Evolutionary conservation across 176 grass and related monocot genomes (phyloP), one percentile per base, ranked within the genome.

Genomic region (Avena atlantica): DNA sequence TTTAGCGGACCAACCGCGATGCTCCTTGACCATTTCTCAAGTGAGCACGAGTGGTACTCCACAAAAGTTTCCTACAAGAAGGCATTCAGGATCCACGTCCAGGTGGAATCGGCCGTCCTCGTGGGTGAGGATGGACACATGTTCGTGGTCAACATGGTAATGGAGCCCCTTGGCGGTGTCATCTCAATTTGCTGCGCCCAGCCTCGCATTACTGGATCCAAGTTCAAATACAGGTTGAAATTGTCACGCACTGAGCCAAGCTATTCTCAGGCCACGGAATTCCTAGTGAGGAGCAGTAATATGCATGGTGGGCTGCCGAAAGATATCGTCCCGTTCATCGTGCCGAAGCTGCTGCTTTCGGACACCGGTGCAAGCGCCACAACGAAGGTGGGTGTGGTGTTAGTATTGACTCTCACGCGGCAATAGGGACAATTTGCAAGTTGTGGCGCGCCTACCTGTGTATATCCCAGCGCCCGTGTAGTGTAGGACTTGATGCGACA

Each of bases 311-410:
- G 65, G 65, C 15, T 36, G 29, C 65, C 65, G 2, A 68, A 68
- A 68, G 65, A 68, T 9, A 36, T 29, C 14, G 13, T 78, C 50
- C 49, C 24, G 1, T 57, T 78, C 6, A 13, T 86, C 1, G 49
- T 86, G 74, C 74, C 61, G 15, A 65, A 65, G 44, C 2, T 76
- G 57, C 31, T 85, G 44, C 83, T 76, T 31, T 11, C 40, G 74
- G 57, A 6, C 14, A 50, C 10, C 10, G 3, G 21, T 76, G 14
- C 70, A 76, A 74, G 48, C 29, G 40, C 6, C 55, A 15, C 15
- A 48, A 6, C 69, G 70, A 84, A 12, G 2, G 71, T 84, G 5
- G 34, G 57, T 76, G 24, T 76, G 83, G 49, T 44, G 48, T 48
- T 51, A 3, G 49, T 0, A 12, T 10, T 51, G 49, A 11, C 11